These are phyloP conservation scores for Aschersonia sp. DNA, from an alignment of 2,329 filamentous ascomycete species.

Conservation along the genomic window DNA sequence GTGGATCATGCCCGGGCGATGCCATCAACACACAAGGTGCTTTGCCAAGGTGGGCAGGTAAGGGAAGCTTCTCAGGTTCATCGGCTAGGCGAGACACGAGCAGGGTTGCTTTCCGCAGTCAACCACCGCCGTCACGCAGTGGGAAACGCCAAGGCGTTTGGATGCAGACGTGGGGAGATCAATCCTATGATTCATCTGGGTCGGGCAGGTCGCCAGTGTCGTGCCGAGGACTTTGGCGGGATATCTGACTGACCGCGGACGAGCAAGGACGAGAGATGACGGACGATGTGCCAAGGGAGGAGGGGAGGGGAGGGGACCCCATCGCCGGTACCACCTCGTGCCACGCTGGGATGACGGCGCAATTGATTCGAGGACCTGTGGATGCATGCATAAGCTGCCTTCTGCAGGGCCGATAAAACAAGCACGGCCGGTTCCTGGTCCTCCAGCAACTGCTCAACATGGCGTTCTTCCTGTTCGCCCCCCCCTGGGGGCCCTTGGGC, in stretches of 20 bases:
- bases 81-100: too few species aligned
- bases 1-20: too few species aligned
- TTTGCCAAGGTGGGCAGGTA: too few species aligned
- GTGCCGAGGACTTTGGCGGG: background rate
- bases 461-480: background rate
- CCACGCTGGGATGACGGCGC: background rate
- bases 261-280: background rate
- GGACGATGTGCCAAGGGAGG: background rate
- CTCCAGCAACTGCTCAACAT: background rate
- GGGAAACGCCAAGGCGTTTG: background rate
- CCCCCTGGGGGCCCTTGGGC: too few species aligned
- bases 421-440: background rate
- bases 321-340: slow-evolving; percentile 1
- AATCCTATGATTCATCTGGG: background rate
- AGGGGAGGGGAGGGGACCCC: background rate
- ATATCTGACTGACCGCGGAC: background rate
- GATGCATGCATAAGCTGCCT: background rate
- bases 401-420: background rate
- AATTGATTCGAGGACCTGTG: background rate
- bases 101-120: too few species aligned
- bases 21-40: too few species aligned
- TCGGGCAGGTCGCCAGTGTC: background rate
- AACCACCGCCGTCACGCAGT: background rate
- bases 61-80: too few species aligned
- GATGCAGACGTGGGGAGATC: background rate